phyloP scores from a whole-genome alignment of 2,329 filamentous ascomycete genomes.

The Diaporthe citrichinensis region DNA sequence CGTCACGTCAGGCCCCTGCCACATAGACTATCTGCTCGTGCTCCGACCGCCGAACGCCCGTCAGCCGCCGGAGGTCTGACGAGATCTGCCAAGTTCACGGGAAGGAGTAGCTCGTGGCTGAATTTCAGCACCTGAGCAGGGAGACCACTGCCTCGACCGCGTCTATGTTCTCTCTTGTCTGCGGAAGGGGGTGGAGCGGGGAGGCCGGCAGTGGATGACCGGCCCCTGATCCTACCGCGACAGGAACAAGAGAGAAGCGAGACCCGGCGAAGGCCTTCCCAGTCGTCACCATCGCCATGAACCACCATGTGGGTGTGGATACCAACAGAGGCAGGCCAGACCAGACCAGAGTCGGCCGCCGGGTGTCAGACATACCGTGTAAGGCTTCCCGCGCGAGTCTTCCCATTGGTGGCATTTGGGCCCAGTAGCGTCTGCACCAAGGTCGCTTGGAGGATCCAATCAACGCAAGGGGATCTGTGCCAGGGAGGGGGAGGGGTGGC shows the following conservation, averaged over 20 bases:
- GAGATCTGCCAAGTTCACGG: slow-evolving; percentile 34
- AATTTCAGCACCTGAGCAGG: no score
- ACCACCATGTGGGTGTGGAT: neutral
- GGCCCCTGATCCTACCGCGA: slow-evolving; percentile 16
- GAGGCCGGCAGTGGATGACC: neutral
- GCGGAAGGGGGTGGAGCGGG: neutral
- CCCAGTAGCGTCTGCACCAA: neutral
- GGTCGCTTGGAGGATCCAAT: slow-evolving; percentile 22
- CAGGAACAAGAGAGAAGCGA: slow-evolving; percentile 4
- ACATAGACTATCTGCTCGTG: neutral
- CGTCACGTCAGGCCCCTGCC: neutral
- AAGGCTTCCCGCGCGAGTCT: neutral
- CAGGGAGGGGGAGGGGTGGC: neutral
- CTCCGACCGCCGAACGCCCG: neutral
- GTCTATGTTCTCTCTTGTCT: neutral
- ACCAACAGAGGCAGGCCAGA: neutral
- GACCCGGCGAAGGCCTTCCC: neutral
- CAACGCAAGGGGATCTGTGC: neutral
- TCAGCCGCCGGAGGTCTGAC: slow-evolving; percentile 11
- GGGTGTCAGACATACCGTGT: slow-evolving; percentile 1
- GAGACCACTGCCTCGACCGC: neutral
- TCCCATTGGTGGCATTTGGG: neutral
- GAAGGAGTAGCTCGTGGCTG: slow-evolving; percentile 23
- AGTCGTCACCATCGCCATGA: neutral
- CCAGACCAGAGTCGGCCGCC: slow-evolving; percentile 8